Conservation (phyloP, 1,284 basidiomycete genomes). For the Irpex rosettiformis region DNA sequence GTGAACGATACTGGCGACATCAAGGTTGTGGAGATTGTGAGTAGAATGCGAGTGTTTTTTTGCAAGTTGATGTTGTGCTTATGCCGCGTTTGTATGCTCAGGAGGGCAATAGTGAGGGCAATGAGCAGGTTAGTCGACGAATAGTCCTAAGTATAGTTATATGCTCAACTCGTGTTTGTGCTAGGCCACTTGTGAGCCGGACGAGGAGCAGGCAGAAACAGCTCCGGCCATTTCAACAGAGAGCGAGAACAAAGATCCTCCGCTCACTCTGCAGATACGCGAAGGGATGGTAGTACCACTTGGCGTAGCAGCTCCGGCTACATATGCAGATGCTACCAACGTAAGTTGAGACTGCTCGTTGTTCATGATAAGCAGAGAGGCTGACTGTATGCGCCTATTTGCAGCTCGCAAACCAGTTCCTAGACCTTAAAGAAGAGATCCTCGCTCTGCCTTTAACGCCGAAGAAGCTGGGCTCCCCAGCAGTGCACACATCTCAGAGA, state of each 20-base stretch:
- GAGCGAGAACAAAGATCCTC: not conserved
- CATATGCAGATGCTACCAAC: slow-evolving; percentile 27
- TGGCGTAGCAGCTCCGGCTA: slow-evolving; percentile 18
- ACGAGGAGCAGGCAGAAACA: too few relatives aligned
- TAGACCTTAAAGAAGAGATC: slow-evolving; percentile 14
- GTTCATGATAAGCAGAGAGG: not conserved
- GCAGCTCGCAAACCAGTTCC: slow-evolving; percentile 18
- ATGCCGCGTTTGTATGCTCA: too few relatives aligned
- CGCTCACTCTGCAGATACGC: slow-evolving; percentile 9
- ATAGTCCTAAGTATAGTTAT: too few relatives aligned
- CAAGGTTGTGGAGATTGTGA: not conserved
- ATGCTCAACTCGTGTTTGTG: too few relatives aligned
- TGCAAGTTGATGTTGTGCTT: too few relatives aligned
- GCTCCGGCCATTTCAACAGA: too few relatives aligned
- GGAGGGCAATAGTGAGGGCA: too few relatives aligned
- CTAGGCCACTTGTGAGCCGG: too few relatives aligned
- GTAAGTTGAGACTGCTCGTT: slow-evolving; percentile 16
- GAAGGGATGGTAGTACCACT: slow-evolving; percentile 16
- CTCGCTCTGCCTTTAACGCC: slow-evolving; percentile 17
- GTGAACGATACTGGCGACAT: slow-evolving; percentile 2
- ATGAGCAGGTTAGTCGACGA: too few relatives aligned
- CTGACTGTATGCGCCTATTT: not conserved
- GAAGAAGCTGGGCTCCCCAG: not conserved
- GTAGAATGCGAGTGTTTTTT: not conserved
- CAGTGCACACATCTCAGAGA: slow-evolving; percentile 17